Evolutionary conservation across 192 early-diverging fungal genomes (phyloP).

Genomic region (Coemansia sp.): DNA sequence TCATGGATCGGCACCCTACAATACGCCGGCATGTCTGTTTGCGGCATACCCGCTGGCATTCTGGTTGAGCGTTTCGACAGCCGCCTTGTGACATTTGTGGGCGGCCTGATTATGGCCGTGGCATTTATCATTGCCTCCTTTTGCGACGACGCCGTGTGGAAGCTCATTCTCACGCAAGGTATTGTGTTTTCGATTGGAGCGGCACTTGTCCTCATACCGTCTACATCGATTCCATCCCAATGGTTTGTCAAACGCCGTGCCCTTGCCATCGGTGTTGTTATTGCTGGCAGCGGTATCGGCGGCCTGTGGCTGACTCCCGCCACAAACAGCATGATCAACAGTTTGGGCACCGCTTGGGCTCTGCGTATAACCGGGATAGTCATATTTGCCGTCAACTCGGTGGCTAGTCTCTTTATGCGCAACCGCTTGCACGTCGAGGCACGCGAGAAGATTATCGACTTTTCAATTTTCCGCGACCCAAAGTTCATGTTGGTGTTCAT

Average conservation of each 20-base stretch:
- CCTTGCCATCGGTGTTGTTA: constrained; percentile 54
- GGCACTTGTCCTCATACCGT: constrained; percentile 52
- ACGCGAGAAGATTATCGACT: constrained; percentile 48
- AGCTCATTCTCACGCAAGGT: constrained; percentile 60
- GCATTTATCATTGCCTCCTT: constrained; percentile 59
- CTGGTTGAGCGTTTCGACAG: constrained; percentile 55
- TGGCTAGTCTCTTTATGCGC: constrained; percentile 49
- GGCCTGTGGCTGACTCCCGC: constrained; percentile 56
- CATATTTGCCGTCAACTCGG: constrained; percentile 40
- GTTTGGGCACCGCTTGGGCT: constrained; percentile 56
- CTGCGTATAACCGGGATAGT: constrained; percentile 54
- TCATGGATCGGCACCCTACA: constrained; percentile 57
- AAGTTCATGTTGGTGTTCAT: constrained; percentile 44
- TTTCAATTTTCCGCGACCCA: constrained; percentile 45
- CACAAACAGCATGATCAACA: constrained; percentile 43
- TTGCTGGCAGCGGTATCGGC: constrained; percentile 58
- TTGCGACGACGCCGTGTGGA: constrained; percentile 57
- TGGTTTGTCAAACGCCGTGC: constrained; percentile 55
- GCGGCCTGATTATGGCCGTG: constrained; percentile 54
- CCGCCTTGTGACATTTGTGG: constrained; percentile 50
- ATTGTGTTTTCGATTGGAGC: constrained; percentile 55
- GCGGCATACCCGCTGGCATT: constrained; percentile 54
- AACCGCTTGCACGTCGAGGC: constrained; percentile 15
- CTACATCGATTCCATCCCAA: constrained; percentile 55
- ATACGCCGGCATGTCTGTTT: constrained; percentile 52